phyloP scores from a whole-genome alignment of 2,329 filamentous ascomycete species.

The Trichoderma arundinaceum region DNA sequence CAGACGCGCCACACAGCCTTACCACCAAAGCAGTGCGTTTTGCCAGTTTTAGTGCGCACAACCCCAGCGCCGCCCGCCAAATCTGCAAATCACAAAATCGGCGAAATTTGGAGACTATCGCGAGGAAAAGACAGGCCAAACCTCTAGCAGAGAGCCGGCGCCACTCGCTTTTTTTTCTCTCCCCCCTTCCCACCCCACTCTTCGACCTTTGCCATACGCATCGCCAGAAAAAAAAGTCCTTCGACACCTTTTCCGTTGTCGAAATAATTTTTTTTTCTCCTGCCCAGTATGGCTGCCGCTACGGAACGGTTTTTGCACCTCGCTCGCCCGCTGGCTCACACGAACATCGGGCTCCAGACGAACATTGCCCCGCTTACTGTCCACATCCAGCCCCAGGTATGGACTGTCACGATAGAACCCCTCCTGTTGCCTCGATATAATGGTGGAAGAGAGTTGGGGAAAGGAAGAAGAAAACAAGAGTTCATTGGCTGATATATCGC shows the following conservation, averaged over 20 bases:
- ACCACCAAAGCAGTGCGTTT: conserved; percentile 39
- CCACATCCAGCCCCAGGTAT: conserved; percentile 92
- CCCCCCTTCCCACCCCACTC: conserved; percentile 32
- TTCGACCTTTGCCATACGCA: conserved; percentile 23
- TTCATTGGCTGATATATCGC: conserved; percentile 26
- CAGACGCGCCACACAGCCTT: conserved; percentile 45
- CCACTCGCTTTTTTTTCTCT: conserved; percentile 35
- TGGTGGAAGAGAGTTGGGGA: not conserved
- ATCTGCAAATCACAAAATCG: conserved; percentile 52
- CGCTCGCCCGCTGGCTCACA: conserved; percentile 86
- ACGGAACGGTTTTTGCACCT: conserved; percentile 92
- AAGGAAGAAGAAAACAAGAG: not conserved
- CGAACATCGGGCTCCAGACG: conserved; percentile 76
- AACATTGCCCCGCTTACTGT: conserved; percentile 92
- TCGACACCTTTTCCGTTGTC: conserved; percentile 32
- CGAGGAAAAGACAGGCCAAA: conserved; percentile 36
- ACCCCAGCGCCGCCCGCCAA: conserved; percentile 52
- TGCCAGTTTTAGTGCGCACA: conserved; percentile 62
- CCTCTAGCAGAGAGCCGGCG: conserved; percentile 37
- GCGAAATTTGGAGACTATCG: conserved; percentile 48
- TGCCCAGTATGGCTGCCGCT: conserved; percentile 77
- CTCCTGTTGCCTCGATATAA: conserved; percentile 18
- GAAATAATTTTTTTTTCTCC: conserved; percentile 32
- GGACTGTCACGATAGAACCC: conserved; percentile 40
- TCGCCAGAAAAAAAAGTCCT: conserved; percentile 3